Evolutionary conservation across 306 rosid species (phyloP), one percentile per base, ranked within the genome.

Genomic region (Hippophae tibetana): DNA sequence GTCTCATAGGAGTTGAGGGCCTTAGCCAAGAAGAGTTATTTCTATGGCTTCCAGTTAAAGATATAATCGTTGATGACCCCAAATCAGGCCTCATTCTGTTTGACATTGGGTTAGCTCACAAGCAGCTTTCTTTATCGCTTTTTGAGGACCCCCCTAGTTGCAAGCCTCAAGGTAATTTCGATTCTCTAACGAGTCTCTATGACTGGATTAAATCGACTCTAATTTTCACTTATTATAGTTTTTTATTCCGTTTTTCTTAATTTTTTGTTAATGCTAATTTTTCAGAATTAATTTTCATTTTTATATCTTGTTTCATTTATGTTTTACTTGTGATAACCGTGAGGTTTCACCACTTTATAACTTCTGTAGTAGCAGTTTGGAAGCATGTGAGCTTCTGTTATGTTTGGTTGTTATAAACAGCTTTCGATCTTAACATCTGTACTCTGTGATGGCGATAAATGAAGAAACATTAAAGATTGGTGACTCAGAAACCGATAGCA

Each of bases 71-170:
- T 6, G 74, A 75, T 63, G 90, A 90, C 44, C 97, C 97, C 0
- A 65, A 43, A n/a, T 87, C 96, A 0, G 97, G 95, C 0, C 68
- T 87, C 66, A 83, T 90, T 2, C 82, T 84, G 26, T 84, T 90
- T 49, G 94, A 90, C 76, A 90, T 90, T 76, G 94, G 93, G 5
- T 76, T 90, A 1, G 97, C 97, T 54, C 70, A 90, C 59, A 87
- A 90, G 43, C 90, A 90, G 56, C 76, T 90, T 27, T 87, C 97
- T 52, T 47, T 87, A 8, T 87, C 97, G 0, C 90, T 87, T 70
- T 90, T 90, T 38, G 97, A 90, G 66, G 95, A 82, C 73, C 97
- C 97, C 7, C 97, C 96, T 47, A 69, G 61, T 38, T 90, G 95
- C 67, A 86, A 74, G 7, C 90, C 90, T 9, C 67, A 75, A 80